Evolutionary conservation across 2,329 filamentous ascomycete genomes (phyloP).

Genomic region (Macrophomina pseudophaseolina): DNA sequence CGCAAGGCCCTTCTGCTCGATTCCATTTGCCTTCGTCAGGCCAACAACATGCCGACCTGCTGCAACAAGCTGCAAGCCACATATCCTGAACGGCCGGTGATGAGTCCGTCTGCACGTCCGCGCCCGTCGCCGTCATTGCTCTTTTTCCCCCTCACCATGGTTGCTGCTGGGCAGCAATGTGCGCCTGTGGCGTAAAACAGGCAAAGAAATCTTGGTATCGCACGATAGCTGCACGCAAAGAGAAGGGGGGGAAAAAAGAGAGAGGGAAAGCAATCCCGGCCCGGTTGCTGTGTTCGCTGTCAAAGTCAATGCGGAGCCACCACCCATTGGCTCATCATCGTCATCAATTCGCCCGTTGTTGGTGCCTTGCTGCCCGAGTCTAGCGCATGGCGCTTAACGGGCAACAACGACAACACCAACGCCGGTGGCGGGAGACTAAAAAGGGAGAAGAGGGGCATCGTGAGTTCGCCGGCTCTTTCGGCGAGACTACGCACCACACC

Average conservation of each 20-base stretch:
- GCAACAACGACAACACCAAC: not conserved
- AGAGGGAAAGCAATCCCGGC: not conserved
- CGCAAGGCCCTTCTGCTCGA: not conserved
- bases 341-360: not conserved
- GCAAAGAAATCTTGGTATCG: not conserved
- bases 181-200: not conserved
- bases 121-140: not conserved
- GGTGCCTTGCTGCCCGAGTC: not conserved
- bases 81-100: not conserved
- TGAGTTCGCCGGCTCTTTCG: constrained; percentile 4
- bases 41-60: not conserved
- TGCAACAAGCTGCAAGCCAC: not conserved
- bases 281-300: not conserved
- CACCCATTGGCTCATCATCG: not conserved
- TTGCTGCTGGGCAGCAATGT: not conserved
- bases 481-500: not conserved
- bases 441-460: not conserved
- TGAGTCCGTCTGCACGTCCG: not conserved
- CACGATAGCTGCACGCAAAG: not conserved
- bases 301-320: not conserved
- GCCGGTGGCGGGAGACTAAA: not conserved
- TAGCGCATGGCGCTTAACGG: not conserved
- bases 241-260: not conserved
- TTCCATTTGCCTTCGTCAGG: not conserved
- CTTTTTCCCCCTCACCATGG: not conserved